phyloP scores from a whole-genome alignment of 352 stramenopile genomes.

The Phytophthora ohioensis region DNA sequence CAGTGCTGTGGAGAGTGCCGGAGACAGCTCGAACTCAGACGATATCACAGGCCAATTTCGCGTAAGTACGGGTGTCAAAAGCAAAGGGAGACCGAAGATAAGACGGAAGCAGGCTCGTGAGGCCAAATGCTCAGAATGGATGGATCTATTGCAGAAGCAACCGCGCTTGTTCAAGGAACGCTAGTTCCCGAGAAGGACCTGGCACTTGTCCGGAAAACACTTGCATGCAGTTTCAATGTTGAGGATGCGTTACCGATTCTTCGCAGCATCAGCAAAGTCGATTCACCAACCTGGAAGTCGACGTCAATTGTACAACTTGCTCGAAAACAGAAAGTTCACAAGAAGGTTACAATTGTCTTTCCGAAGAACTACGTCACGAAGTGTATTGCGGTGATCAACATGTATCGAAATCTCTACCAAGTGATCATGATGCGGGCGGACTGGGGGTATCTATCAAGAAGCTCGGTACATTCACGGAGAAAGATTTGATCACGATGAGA shows the following conservation, averaged over 20 bases:
- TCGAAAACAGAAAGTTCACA: neutral
- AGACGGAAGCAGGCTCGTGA: neutral
- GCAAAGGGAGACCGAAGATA: slow-evolving; percentile 1
- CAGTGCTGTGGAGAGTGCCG: too few species aligned
- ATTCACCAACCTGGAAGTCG: slow-evolving; percentile 4
- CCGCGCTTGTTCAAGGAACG: slow-evolving; percentile 8
- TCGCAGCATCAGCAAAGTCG: neutral
- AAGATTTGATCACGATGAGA: slow-evolving; percentile 6
- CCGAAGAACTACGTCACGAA: neutral
- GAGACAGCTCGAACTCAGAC: too few species aligned
- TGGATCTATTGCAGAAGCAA: neutral
- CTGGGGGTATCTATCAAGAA: slow-evolving; percentile 5
- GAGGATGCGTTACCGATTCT: neutral
- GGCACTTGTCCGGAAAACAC: slow-evolving; percentile 4
- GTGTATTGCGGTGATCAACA: slow-evolving; percentile 8
- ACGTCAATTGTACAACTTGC: neutral
- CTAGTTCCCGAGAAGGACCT: slow-evolving; percentile 11
- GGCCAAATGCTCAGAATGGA: neutral
- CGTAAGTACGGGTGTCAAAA: neutral
- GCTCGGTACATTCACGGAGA: slow-evolving; percentile 2
- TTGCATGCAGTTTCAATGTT: slow-evolving; percentile 2
- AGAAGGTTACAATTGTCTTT: slow-evolving; percentile 7
- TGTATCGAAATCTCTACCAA: slow-evolving; percentile 6
- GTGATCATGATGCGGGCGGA: neutral
- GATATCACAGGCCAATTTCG: neutral